Evolutionary conservation across 1,139 yeast species (phyloP), one percentile per base, ranked within the genome.

Genomic region (Cylindricascospora bacillispora): DNA sequence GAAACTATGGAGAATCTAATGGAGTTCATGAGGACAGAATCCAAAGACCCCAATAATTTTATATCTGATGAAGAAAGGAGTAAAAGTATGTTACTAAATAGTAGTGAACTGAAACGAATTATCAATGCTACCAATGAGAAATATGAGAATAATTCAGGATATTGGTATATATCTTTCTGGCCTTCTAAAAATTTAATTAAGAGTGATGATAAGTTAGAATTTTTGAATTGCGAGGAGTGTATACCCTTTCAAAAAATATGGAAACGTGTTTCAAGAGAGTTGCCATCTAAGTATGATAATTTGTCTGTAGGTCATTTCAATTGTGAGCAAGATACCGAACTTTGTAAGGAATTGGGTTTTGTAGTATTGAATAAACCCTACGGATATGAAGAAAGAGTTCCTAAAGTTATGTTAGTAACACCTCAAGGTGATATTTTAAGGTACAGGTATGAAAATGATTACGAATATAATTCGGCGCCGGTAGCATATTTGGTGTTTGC

Each of bases 251-350:
- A 70, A 36, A 64, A 64, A 37, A 43, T 60, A 2, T 79, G 89
- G 89, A 69, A 66, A 34, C 53, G 62, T 24, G 50, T 73, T 6
- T 63, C 76, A 12, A 70, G 70, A 41, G 65, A 60, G 27, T 47
- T 76, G 5, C 25, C 24, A 2, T 41, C 57, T 9, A 45, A 60
- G 6, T n/a, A n/a, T n/a, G n/a, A n/a, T n/a, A 54, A 57, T 6
- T 55, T 68, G n/a, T 55, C 56, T n/a, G 54, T 70, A 0, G 77
- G 68, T 6, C 82, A 72, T 49, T 57, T 77, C 38, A 72, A 71
- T 52, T 78, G 89, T 51, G 50, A 54, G 19, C 50, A 65, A 13
- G 62, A 72, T 41, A 55, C 60, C 3, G 56, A 56, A 14, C 44
- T 76, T 4, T 78, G 89, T 47, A 45, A 54, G 20, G 56, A 63